Percentiles rank a stretch among this genome's conserved stretches.
Conservation (phyloP, 108 stramenopile genomes). For the Skeletonema menzelii region DNA sequence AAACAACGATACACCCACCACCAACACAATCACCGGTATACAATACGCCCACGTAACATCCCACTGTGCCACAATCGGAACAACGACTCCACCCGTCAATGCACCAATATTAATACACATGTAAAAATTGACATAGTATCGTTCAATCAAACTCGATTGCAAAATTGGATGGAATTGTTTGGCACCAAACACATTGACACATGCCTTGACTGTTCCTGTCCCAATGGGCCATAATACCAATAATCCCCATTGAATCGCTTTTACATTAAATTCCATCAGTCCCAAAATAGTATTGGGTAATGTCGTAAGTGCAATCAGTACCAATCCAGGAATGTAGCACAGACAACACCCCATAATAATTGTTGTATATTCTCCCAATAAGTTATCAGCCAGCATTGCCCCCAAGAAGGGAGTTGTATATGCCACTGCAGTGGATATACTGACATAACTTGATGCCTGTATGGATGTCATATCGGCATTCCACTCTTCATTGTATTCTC, state of each 20-base stretch:
- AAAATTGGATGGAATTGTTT: conserved; percentile 87
- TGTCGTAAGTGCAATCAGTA: conserved; percentile 69
- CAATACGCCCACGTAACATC: conserved; percentile 79
- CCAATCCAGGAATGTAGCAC: conserved; percentile 78
- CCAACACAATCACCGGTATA: conserved; percentile 69
- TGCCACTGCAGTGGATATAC: conserved; percentile 78
- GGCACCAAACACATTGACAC: conserved; percentile 89
- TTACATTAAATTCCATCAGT: conserved; percentile 48
- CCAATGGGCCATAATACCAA: conserved; percentile 82
- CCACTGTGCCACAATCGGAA: conserved; percentile 73
- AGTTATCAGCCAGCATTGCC: conserved; percentile 71
- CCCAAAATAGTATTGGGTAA: conserved; percentile 70
- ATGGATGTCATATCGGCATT: conserved; percentile 72
- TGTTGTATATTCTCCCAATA: conserved; percentile 78
- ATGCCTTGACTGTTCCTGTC: conserved; percentile 81
- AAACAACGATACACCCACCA: conserved; percentile 66
- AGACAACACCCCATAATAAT: conserved; percentile 61
- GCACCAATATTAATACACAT: conserved; percentile 91
- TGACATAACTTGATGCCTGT: conserved; percentile 69
- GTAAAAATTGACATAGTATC: conserved; percentile 89
- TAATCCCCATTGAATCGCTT: conserved; percentile 55
- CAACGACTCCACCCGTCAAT: conserved; percentile 73
- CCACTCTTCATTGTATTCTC: conserved; percentile 77
- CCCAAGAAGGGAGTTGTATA: conserved; percentile 85
- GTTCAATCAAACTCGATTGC: conserved; percentile 75